Percentiles rank a stretch among this genome's conserved stretches.
These are phyloP conservation scores for Pseudocercospora musae DNA, from an alignment of 2,329 filamentous ascomycete species.

Conservation along the genomic window DNA sequence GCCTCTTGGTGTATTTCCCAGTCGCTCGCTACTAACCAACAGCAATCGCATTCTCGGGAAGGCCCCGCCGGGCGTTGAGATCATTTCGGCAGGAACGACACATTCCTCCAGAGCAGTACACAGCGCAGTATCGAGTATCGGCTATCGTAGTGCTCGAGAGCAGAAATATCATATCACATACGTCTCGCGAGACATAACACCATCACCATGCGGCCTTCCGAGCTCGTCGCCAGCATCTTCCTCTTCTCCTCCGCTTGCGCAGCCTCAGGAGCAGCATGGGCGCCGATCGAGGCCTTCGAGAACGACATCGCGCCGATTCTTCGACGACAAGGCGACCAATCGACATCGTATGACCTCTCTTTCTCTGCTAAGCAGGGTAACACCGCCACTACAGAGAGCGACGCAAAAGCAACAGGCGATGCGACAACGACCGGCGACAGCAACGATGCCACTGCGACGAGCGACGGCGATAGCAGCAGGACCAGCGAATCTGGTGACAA, in stretches of 20 bases:
- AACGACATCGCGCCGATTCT: slow-evolving; percentile 30
- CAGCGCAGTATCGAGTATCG: slow-evolving; percentile 6
- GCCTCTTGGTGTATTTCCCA: not conserved
- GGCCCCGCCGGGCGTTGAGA: slow-evolving; percentile 13
- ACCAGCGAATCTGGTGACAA: slow-evolving; percentile 14
- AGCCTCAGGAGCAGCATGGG: slow-evolving; percentile 30
- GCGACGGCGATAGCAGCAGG: slow-evolving; percentile 13
- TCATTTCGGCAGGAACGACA: slow-evolving; percentile 13
- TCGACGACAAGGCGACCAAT: slow-evolving; percentile 25
- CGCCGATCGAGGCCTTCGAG: slow-evolving; percentile 26
- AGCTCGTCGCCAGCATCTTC: slow-evolving; percentile 32
- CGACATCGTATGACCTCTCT: slow-evolving; percentile 24
- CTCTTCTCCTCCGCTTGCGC: slow-evolving; percentile 33
- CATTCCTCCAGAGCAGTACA: slow-evolving; percentile 6
- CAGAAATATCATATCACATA: not conserved
- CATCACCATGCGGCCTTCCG: slow-evolving; percentile 35
- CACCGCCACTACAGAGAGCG: slow-evolving; percentile 27
- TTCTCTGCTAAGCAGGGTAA: slow-evolving; percentile 24
- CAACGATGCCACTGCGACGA: slow-evolving; percentile 13
- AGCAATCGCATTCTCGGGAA: slow-evolving; percentile 1
- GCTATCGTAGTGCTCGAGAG: slow-evolving; percentile 5
- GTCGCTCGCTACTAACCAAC: slow-evolving; percentile 8
- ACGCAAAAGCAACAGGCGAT: slow-evolving; percentile 16
- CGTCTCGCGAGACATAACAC: slow-evolving; percentile 2
- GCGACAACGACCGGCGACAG: slow-evolving; percentile 20